These are phyloP conservation scores for Arachis stenosperma DNA, from an alignment of 306 rosid species.

Conservation along the genomic window DNA sequence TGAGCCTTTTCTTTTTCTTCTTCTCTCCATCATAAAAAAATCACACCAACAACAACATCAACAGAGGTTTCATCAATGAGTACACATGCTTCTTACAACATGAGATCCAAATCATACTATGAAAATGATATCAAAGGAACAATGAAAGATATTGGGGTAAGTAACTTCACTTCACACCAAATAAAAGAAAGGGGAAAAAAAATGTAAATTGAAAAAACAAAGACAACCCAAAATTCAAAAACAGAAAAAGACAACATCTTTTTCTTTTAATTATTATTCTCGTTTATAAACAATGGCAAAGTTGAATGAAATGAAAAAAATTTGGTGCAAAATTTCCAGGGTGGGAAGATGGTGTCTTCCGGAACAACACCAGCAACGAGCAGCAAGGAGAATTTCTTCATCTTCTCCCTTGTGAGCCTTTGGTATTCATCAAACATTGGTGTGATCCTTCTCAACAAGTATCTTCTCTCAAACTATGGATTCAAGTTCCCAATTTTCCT, in stretches of 20 bases:
- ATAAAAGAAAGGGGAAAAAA: background rate
- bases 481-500: conserved; percentile 96
- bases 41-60: conserved; percentile 1
- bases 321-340: too few species aligned
- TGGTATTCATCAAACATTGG: conserved; percentile 98
- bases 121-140: conserved; percentile 40
- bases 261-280: background rate
- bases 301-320: background rate
- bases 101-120: conserved; percentile 44
- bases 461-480: conserved; percentile 83
- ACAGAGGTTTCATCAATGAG: conserved; percentile 32
- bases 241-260: background rate
- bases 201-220: background rate
- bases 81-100: conserved; percentile 39
- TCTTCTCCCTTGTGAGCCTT: conserved; percentile 60
- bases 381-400: conserved; percentile 61
- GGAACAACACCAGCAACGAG: background rate
- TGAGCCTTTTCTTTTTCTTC: background rate
- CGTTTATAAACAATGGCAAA: conserved; percentile 28
- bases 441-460: conserved; percentile 91
- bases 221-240: too few species aligned
- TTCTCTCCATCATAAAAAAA: background rate
- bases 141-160: conserved; percentile 39
- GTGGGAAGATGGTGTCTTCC: conserved; percentile 47
- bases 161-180: background rate